A percentile compares a stretch with the other conserved stretches of the same genome.
Evolutionary conservation across 441 rosid genomes (phyloP).

Genomic region (Aquilaria agallochum): DNA sequence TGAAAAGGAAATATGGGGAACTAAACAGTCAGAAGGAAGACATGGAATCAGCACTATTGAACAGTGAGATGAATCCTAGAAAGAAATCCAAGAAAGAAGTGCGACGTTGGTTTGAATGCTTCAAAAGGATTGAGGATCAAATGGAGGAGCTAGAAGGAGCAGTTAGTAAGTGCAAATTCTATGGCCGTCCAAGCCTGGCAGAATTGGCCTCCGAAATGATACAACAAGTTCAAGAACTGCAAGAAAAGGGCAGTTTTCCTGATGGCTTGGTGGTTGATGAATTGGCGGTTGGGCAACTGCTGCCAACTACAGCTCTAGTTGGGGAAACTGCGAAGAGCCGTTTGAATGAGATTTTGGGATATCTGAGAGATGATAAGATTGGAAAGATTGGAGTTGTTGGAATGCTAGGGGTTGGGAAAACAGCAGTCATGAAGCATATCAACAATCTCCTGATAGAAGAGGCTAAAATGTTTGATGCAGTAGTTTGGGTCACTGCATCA

Average conservation of each 20-base stretch:
- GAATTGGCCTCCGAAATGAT: background rate
- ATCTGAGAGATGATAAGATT: background rate
- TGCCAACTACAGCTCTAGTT: background rate
- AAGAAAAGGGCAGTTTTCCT: background rate
- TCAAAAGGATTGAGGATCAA: background rate
- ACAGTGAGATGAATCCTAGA: background rate
- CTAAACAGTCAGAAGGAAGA: background rate
- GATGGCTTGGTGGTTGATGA: slow-evolving; percentile 1
- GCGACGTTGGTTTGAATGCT: background rate
- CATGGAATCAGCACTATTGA: too few species aligned
- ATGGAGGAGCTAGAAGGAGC: background rate
- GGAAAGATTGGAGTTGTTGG: slow-evolving; percentile 4
- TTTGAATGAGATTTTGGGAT: background rate
- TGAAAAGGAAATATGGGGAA: background rate
- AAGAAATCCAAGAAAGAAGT: slow-evolving; percentile 8
- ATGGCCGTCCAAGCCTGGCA: background rate
- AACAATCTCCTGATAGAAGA: slow-evolving; percentile 5
- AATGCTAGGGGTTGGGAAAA: slow-evolving; percentile 10
- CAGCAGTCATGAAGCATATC: slow-evolving; percentile 3
- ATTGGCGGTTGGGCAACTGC: background rate
- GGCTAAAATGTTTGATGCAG: background rate
- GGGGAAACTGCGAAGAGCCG: background rate
- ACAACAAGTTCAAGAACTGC: slow-evolving; percentile 3
- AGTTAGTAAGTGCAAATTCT: background rate
- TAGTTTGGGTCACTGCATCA: slow-evolving; percentile 5